Base-by-base conservation (phyloP, 495 filamentous ascomycete genomes). In the Penicillium coprophilum region DNA sequence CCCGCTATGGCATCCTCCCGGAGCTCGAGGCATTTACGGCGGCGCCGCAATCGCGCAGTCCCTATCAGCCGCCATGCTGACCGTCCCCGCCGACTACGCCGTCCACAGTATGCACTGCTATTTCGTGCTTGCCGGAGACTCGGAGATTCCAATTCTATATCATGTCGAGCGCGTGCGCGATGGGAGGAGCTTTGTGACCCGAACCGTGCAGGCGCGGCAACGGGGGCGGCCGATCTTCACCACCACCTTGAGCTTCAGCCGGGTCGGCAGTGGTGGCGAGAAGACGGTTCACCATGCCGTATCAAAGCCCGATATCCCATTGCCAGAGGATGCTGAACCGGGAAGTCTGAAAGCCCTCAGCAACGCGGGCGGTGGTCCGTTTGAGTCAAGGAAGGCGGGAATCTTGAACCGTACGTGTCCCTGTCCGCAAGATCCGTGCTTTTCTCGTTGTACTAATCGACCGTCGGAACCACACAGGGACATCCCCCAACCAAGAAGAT, bases 41-140 rank as follows among this genome's bases (percentile, higher is more conserved):
- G 94, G 94, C 57, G 84, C 87, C 39, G 91, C 91, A 1, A 97
- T 98, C 56, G 92, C 94, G 58, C 93, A 97, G 79, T 92, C 83
- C 61, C 83, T 98, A 28, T 82, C 86, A 52, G 92, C 95, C 15
- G 94, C 91, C 11, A 91, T 95, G 74, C 80, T 81, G 50, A 98
- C 94, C 47, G 87, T 98, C 17, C 86, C 87, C 2, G 64, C 75
- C 21, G 78, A 89, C 69, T 96, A 96, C 76, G 79, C 85, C 58
- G 81, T 92, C 44, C 93, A 98, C 76, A 89, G 85, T 72, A 96
- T 96, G 90, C 94, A 98, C 80, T 97, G 93, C 81, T 98, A 96
- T 80, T 98, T 98, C 76, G 86, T 98, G 36, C 86, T 97, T 2
- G 91, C 90, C 11, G 94, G 93, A 28, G 86, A 92, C 67, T 77